Evolutionary conservation across 164 flowering plant species (phyloP).

Genomic region (Tetrastigma voinierianum): DNA sequence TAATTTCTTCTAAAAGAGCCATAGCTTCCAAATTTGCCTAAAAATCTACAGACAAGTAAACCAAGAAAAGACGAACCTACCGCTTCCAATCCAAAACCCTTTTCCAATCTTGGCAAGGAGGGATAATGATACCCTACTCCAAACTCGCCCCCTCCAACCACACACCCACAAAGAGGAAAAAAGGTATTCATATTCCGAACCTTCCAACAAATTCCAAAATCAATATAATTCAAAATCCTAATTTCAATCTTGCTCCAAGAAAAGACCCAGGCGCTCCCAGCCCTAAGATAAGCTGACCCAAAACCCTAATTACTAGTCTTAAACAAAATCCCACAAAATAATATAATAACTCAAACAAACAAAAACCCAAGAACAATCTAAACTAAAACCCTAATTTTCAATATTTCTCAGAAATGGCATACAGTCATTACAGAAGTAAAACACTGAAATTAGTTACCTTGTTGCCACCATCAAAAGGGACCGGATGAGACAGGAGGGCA

Average conservation of each 20-base stretch:
- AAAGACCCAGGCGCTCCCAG: not conserved
- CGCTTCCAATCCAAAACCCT: too few relatives aligned
- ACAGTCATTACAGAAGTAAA: not conserved
- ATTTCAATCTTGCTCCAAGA: not conserved
- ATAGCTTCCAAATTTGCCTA: not conserved
- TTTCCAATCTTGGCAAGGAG: too few relatives aligned
- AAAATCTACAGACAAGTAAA: not conserved
- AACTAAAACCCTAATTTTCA: not conserved
- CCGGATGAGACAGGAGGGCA: slow-evolving; percentile 78
- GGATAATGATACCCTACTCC: not conserved
- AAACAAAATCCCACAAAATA: not conserved
- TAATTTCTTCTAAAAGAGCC: not conserved
- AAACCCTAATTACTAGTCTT: not conserved
- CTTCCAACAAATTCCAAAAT: not conserved
- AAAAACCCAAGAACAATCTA: too few relatives aligned
- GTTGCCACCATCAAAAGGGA: slow-evolving; percentile 69
- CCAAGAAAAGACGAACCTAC: too few relatives aligned
- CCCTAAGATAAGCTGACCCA: not conserved
- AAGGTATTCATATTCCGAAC: not conserved
- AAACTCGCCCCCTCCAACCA: not conserved
- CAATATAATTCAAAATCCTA: too few relatives aligned
- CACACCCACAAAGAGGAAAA: not conserved
- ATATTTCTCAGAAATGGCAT: not conserved
- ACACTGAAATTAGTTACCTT: slow-evolving; percentile 43
- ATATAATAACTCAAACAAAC: too few relatives aligned